Evolutionary conservation across 164 flowering plant genomes (phyloP), one percentile per base, ranked within the genome.

Genomic region (Piper longum): DNA sequence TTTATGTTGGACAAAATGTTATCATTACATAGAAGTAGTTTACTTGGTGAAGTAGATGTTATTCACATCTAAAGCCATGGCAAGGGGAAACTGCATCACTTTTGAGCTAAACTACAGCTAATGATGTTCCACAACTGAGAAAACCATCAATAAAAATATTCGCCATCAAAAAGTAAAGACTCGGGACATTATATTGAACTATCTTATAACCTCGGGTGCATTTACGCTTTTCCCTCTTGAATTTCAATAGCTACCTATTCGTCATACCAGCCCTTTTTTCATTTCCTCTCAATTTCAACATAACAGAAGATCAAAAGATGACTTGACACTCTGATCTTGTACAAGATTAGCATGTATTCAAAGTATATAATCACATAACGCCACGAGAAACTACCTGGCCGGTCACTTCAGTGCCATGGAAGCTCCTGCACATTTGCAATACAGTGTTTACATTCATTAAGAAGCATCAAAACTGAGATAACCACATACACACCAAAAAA

Each of bases 321-420:
- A 48, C 12, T 2, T 48, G 52, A 2, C 11, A 2, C 3, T 48
- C 8, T 0, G 11, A 48, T 5, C 11, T 9, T 48, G 14, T 48
- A 12, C 36, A 26, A 26, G 36, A 26, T 26, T 26, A 26, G 36
- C 36, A 48, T 6, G 12, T 48, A 12, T 48, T 48, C 52, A 48
- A 14, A 0, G 36, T 26, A 26, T 26, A 26, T 26, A 26, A 48
- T 48, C 52, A 48, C 0, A 48, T 48, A 9, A 48, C 14, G 12
- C 14, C 14, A 66, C 4, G 14, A 11, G 43, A 59, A 61, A 62
- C 39, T 82, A 88, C 98, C 96, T 86, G 89, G 7, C 84, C 83
- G 41, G 73, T 59, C 70, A 70, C 67, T 40, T 88, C 96, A 58
- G 65, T 81, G n/a, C 82, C 82, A 73, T 73, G 71, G 69, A 88